phyloP scores from a whole-genome alignment of 2,329 filamentous ascomycete species.

The Penicillium sp. region DNA sequence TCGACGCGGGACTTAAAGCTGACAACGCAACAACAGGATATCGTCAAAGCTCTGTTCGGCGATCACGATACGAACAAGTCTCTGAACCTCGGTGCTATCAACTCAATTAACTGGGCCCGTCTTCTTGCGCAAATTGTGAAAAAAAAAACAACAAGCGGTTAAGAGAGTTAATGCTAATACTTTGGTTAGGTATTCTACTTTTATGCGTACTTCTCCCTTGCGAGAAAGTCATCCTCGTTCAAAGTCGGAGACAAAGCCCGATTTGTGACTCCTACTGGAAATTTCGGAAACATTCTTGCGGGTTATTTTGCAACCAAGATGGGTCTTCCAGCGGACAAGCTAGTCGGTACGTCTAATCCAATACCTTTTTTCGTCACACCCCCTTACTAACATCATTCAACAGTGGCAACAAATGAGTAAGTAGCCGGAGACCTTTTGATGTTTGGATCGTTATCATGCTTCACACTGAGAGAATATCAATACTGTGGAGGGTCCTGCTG shows the following conservation, averaged over 20 bases:
- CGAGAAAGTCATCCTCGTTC: constrained; percentile 51
- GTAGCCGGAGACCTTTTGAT: background rate
- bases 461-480: too few relatives aligned
- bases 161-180: background rate
- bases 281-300: constrained; percentile 87
- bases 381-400: constrained; percentile 22
- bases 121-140: constrained; percentile 93
- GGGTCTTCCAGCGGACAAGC: constrained; percentile 82
- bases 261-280: constrained; percentile 89
- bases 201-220: constrained; percentile 83
- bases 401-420: constrained; percentile 84
- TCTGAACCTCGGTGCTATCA: constrained; percentile 85
- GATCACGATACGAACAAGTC: constrained; percentile 78
- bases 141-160: too few relatives aligned
- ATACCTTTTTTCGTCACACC: background rate
- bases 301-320: constrained; percentile 90
- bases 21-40: constrained; percentile 71
- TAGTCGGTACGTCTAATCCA: constrained; percentile 35
- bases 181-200: constrained; percentile 70
- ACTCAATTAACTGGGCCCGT: constrained; percentile 87
- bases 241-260: constrained; percentile 59
- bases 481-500: background rate
- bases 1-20: constrained; percentile 74
- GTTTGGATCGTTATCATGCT: background rate
- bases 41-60: constrained; percentile 87